Evolutionary conservation across 768 basidiomycete species (phyloP).

Genomic region (Psilocybe azurescens): DNA sequence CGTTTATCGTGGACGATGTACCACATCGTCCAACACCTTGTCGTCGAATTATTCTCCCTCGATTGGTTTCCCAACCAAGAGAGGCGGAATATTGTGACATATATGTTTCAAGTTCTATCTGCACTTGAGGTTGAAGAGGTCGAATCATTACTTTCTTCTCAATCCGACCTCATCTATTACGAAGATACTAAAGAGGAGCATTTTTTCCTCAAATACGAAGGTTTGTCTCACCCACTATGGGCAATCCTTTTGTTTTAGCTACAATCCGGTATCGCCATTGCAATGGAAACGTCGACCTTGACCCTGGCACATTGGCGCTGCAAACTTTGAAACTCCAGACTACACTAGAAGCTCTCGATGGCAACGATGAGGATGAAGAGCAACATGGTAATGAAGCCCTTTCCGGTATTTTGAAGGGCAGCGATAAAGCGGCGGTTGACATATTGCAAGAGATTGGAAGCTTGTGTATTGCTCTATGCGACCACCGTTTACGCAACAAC

Average conservation of each 20-base stretch:
- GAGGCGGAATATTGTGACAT: not conserved
- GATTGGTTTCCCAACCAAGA: not conserved
- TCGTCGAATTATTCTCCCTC: not conserved
- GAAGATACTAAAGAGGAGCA: constrained; percentile 17
- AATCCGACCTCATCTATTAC: constrained; percentile 22
- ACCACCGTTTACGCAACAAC: constrained; percentile 30
- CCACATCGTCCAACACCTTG: constrained; percentile 28
- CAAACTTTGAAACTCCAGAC: constrained; percentile 17
- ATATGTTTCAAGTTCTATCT: not conserved
- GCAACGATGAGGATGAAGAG: constrained; percentile 7
- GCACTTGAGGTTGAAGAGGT: not conserved
- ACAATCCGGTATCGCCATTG: not conserved
- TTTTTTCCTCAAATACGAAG: constrained; percentile 50
- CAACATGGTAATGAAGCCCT: not conserved
- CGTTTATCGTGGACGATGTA: constrained; percentile 47
- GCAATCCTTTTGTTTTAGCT: constrained; percentile 30
- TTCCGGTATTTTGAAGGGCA: not conserved
- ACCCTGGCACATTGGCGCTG: not conserved
- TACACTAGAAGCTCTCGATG: constrained; percentile 3
- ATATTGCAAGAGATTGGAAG: constrained; percentile 22
- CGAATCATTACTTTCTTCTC: constrained; percentile 5
- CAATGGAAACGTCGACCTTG: not conserved
- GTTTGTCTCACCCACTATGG: constrained; percentile 58
- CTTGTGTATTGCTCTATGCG: constrained; percentile 36
- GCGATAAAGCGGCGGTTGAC: not conserved